Conservation (phyloP, 139 green algal species). For the Picochlorum sp. region DNA sequence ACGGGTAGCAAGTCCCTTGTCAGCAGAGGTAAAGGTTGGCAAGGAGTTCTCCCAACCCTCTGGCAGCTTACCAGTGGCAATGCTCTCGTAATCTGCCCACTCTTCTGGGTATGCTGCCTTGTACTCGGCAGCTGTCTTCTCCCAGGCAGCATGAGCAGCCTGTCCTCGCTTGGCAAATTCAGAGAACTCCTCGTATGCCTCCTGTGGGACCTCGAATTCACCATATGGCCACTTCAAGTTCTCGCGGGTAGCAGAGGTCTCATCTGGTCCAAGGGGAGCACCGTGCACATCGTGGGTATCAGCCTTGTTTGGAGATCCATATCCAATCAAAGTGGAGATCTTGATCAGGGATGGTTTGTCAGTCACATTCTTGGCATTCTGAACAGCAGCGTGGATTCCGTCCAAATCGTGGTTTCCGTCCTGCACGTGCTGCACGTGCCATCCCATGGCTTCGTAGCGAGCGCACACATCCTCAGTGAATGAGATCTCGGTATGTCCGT, state of each 20-base stretch:
- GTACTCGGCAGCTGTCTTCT: conserved; percentile 50
- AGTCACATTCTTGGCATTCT: conserved; percentile 51
- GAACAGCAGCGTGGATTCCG: conserved; percentile 71
- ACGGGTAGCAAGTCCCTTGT: conserved; percentile 89
- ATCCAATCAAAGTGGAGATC: conserved; percentile 95
- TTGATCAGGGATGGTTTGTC: conserved; percentile 97
- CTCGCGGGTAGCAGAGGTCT: conserved; percentile 86
- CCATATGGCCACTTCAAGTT: conserved; percentile 88
- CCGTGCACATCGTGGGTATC: conserved; percentile 95
- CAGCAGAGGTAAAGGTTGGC: conserved; percentile 83
- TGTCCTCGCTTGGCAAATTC: conserved; percentile 39
- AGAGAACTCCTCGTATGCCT: conserved; percentile 46
- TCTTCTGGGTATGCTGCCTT: conserved; percentile 67
- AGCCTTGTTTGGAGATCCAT: conserved; percentile 98
- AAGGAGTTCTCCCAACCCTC: conserved; percentile 73
- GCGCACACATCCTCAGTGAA: conserved; percentile 97
- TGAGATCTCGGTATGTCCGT: conserved; percentile 96
- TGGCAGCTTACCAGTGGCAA: conserved; percentile 75
- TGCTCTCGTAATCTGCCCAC: conserved; percentile 65
- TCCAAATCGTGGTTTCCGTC: conserved; percentile 95
- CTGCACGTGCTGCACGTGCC: conserved; percentile 76
- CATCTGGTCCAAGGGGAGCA: conserved; percentile 83
- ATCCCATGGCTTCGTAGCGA: conserved; percentile 85
- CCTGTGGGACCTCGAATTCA: conserved; percentile 88
- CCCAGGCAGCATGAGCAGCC: conserved; percentile 63